Base-by-base conservation (phyloP, 2,329 filamentous ascomycete species). In the Rutstroemia sp. region DNA sequence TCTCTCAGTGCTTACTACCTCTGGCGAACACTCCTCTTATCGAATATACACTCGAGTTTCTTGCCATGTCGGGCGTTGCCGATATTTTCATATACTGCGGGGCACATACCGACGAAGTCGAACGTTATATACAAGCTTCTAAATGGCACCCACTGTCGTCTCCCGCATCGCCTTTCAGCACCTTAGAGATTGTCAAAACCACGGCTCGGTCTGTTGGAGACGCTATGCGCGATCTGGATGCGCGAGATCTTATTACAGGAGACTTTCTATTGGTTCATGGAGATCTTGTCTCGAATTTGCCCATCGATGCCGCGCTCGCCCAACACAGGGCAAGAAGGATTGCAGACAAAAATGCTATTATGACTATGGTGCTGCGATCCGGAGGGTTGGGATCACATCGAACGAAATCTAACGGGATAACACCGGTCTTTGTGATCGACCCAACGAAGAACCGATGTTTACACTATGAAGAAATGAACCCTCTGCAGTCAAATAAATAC, bases 1-100 rank as follows among this genome's bases (percentile, higher is more conserved):
- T 9, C 45, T n/a, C 14, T 57, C 67, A 95, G 89, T 97, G 94
- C 76, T 86, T 99, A 34, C 79, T 99, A 6, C 91, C 92, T 10
- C 80, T 99, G 58, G 94, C 90, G 58, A 97, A 97, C 71, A 92
- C 87, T 1, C 92, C 94, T 38, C 78, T 99, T 61, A 95, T 99
- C 73, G 94, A 99, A 72, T 97, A 99, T 71, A 97, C 92, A 4
- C 84, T 97, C 67, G 92, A 97, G 69, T 97, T 96, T 67, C 84
- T 99, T 0, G 91, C 91, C 62, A 92, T 92, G 79, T 91, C 94
- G 57, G 91, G 92, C 57, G 91, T 97, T n/a, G 85, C 94, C 65
- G 89, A 96, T 63, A 88, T 97, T 54, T 95, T 88, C 70, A 81
- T 99, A 57, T 97, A 96, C 75, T 92, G 88, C 65, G 89, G 90